Evolutionary conservation across 169 alveolate genomes (phyloP).

Genomic region (Eimeria necatrix): DNA sequence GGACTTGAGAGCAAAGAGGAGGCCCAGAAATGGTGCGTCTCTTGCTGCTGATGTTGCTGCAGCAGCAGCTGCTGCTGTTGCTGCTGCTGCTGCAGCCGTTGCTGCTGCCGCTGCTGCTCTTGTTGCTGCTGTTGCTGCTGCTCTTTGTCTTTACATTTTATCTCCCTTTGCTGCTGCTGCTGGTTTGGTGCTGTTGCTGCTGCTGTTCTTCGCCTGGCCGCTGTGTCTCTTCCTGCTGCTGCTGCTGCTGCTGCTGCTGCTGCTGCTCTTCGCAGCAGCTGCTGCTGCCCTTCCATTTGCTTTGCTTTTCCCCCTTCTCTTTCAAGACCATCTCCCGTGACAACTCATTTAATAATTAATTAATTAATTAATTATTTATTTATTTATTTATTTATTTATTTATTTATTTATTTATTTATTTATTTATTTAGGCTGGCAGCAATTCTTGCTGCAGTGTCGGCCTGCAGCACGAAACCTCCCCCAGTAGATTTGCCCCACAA

Average conservation of each 20-base stretch:
- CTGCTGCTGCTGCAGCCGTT: too few species aligned
- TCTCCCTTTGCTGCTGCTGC: too few species aligned
- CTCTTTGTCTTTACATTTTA: too few species aligned
- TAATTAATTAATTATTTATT: neutral
- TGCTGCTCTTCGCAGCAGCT: too few species aligned
- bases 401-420: neutral
- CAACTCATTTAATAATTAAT: too few species aligned
- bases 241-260: neutral
- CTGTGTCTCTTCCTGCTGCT: neutral
- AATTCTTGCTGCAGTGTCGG: slow-evolving; percentile 10
- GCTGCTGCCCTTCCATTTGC: too few species aligned
- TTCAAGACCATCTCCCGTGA: too few species aligned
- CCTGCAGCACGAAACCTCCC: slow-evolving; percentile 37
- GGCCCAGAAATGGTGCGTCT: slow-evolving; percentile 42
- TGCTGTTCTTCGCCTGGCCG: neutral
- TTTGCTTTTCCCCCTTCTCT: too few species aligned
- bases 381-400: neutral
- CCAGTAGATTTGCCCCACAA: neutral
- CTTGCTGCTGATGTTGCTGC: neutral
- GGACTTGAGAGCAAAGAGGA: slow-evolving; percentile 14
- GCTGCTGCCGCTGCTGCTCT: too few species aligned
- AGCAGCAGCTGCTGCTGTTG: too few species aligned
- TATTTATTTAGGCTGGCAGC: slow-evolving; percentile 7
- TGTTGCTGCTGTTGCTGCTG: too few species aligned
- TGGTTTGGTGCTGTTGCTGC: too few species aligned